Evolutionary conservation across 768 basidiomycete genomes (phyloP).

Genomic region (Phylloporus scabripes): DNA sequence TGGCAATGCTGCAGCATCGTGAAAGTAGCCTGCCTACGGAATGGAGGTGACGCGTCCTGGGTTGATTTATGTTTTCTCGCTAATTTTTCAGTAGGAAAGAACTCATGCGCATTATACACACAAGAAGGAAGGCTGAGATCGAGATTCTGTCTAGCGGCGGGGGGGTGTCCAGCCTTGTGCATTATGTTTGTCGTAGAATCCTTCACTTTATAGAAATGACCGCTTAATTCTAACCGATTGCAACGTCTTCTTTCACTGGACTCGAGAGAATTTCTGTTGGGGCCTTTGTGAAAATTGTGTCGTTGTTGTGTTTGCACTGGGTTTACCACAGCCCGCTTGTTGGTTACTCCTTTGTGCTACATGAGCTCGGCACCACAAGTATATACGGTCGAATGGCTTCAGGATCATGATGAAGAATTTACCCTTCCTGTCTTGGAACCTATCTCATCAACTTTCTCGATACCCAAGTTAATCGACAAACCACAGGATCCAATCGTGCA

Average conservation of each 20-base stretch:
- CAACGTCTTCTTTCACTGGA: no score
- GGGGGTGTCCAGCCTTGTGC: constrained; percentile 17
- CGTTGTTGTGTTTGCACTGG: no score
- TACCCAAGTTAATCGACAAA: constrained; percentile 61
- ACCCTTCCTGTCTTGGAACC: constrained; percentile 31
- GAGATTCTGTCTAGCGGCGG: constrained; percentile 48
- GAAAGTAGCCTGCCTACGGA: constrained; percentile 40
- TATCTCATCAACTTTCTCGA: constrained; percentile 47
- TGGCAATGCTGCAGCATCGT: constrained; percentile 51
- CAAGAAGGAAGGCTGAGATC: constrained; percentile 89
- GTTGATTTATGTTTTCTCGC: neutral
- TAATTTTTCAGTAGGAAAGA: constrained; percentile 55
- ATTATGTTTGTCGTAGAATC: constrained; percentile 26
- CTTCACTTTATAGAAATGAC: constrained; percentile 26
- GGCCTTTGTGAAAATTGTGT: no score
- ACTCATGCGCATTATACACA: constrained; percentile 72
- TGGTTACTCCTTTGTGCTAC: no score
- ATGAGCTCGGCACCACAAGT: no score
- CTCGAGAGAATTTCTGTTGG: neutral
- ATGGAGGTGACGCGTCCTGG: constrained; percentile 56
- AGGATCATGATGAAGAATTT: constrained; percentile 14
- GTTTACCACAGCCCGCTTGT: no score
- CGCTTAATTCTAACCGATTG: constrained; percentile 7
- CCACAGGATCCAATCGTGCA: constrained; percentile 80
- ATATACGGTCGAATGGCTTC: constrained; percentile 7